Base-by-base conservation (phyloP, 306 rosid species). In the Vigna angularis region DNA sequence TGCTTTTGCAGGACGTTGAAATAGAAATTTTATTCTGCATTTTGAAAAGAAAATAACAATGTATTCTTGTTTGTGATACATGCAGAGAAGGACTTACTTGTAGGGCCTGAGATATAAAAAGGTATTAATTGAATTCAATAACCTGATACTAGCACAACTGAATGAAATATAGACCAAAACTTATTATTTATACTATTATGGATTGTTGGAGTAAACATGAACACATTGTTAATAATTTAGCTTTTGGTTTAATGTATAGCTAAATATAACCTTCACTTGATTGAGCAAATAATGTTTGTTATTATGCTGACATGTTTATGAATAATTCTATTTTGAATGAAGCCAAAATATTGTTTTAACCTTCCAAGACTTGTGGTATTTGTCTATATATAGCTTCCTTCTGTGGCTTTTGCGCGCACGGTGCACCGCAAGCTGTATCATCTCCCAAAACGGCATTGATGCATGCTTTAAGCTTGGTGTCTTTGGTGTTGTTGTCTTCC, bases 361-460 rank as follows among this genome's bases (percentile, higher is more conserved):
- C 52, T 68, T 65, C 15, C 30, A 65, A 8, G 56, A 17, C 14
- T 79, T 42, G 52, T 79, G 40, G 48, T 72, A 65, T 79, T 68
- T 66, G 73, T 68, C 57, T 57, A 78, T 62, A 76, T 63, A 70
- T 48, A 89, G 90, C 70, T 85, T 87, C 90, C 93, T 68, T 30
- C 81, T 18, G 28, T 78, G 82, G 81, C 70, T 48, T 75, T 85
- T 55, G 18, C 76, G 18, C 76, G 79, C 85, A 89, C 6, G 88
- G 81, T 69, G 85, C 57, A 50, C 79, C 40, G 13, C 82, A 84
- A 13, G 36, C 59, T 64, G 81, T 24, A 74, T 26, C 90, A 74
- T 26, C 90, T 20, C 52, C 79, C 42, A 20, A 77, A 80, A 44
- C 87, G 28, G 84, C 84, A 76, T 36, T 84, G 77, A 44, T 74